A percentile compares a stretch with the other conserved stretches of the same genome.
These are phyloP conservation scores for Russula emetica DNA, from an alignment of 768 basidiomycete species.

Conservation along the genomic window DNA sequence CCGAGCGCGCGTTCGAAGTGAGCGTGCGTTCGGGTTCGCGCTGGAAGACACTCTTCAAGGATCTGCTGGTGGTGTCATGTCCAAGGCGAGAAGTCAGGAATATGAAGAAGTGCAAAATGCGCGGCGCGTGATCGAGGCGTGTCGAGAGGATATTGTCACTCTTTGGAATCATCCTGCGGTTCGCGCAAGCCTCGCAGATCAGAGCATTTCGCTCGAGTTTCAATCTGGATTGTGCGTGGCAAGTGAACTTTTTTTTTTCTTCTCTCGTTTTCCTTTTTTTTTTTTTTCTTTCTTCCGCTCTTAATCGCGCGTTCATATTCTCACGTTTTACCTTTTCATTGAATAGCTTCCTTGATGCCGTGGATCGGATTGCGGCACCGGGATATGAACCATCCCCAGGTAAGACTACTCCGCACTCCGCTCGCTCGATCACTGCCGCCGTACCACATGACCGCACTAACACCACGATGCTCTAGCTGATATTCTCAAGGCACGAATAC, in stretches of 20 bases:
- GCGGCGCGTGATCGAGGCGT: conserved; percentile 47
- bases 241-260: background rate
- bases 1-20: conserved; percentile 46
- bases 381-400: conserved; percentile 52
- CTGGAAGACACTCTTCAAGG: conserved; percentile 47
- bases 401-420: conserved; percentile 31
- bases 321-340: background rate
- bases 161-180: conserved; percentile 51
- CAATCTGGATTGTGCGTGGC: conserved; percentile 58
- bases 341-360: conserved; percentile 55
- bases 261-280: no score
- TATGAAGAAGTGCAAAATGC: conserved; percentile 42
- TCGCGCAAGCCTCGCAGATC: conserved; percentile 40
- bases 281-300: background rate
- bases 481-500: conserved; percentile 58
- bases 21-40: conserved; percentile 44
- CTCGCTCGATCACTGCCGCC: background rate
- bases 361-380: conserved; percentile 45
- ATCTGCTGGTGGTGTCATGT: conserved; percentile 9
- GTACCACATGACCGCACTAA: background rate
- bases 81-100: conserved; percentile 16
- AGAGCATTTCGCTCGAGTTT: conserved; percentile 48
- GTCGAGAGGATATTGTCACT: conserved; percentile 48
- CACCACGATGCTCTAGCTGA: conserved; percentile 41
- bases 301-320: background rate